Base-by-base conservation (phyloP, 2,329 filamentous ascomycete genomes). In the Cryphonectria japonica region DNA sequence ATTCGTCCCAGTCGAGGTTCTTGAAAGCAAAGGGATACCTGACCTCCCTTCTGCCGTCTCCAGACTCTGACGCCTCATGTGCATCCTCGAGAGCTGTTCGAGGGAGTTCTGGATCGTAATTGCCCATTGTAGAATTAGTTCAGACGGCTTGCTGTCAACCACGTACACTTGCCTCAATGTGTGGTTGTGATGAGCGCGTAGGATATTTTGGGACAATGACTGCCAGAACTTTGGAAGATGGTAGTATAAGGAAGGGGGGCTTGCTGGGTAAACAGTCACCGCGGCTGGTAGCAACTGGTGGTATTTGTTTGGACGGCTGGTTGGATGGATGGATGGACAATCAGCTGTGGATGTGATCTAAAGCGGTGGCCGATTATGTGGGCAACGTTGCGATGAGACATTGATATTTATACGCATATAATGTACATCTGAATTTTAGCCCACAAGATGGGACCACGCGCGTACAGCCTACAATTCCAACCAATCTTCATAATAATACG, bases 11-110 rank as follows among this genome's bases (percentile, higher is more conserved):
- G 71, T 75, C 72, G 29, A 74, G 72, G 7, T 70, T 67, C 59
- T 73, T 74, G 43, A 75, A 76, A 1, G 75, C 75, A 59, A 76
- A 76, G 14, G 71, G 69, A 32, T 74, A 75, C n/a, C 69, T 72
- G 22, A 73, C 69, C 34, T 75, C 67, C 37, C 34, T 54, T 34
- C 52, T 64, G 13, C 68, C 67, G 16, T 66, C 68, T 11, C 57
- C 52, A 2, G 69, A 37, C 41, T 67, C 54, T 6, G 71, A 61
- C n/a, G 63, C 60, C 69, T 75, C 74, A 32, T 75, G 74, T 19
- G 67, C 70, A 29, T 72, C 67, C 41, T 72, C 70, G 61, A 72
- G 70, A 13, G 59, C 39, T 14, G 29, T 67, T 1, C 54, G 34
- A 9, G 59, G 41, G 41, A 59, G n/a, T 7, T 22, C 29, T 39